Evolutionary conservation across 176 grass and related monocot species (phyloP).

Genomic region (Neostapfia colusana): DNA sequence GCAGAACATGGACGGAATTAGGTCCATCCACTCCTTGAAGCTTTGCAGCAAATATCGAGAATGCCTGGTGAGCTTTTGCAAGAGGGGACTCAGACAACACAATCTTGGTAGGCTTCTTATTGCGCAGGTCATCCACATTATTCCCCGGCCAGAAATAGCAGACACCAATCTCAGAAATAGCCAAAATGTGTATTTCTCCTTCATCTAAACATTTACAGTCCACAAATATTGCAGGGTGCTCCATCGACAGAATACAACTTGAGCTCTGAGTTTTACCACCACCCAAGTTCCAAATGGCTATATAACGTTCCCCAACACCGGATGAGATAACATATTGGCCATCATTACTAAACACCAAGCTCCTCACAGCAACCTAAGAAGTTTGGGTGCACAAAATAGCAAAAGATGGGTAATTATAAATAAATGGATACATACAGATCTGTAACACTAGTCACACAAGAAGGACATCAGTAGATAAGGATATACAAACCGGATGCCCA

Average conservation of each 20-base stretch:
- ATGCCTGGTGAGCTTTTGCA: conserved; percentile 47
- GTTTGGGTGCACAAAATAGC: conserved; percentile 28
- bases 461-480: conserved; percentile 4
- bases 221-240: conserved; percentile 78
- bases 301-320: conserved; percentile 78
- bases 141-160: conserved; percentile 88
- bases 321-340: conserved; percentile 75
- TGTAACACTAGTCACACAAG: conserved; percentile 1
- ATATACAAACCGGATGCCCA: conserved; percentile 76
- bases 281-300: conserved; percentile 85
- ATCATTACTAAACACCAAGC: conserved; percentile 78
- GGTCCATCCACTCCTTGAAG: conserved; percentile 60
- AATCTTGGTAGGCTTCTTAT: conserved; percentile 80
- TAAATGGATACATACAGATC: not conserved
- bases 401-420: conserved; percentile 16
- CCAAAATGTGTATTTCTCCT: conserved; percentile 58
- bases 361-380: conserved; percentile 75
- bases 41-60: conserved; percentile 73
- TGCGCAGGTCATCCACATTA: conserved; percentile 55
- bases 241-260: conserved; percentile 77
- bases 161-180: conserved; percentile 79
- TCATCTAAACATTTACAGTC: conserved; percentile 58
- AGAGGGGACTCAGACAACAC: conserved; percentile 44
- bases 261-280: conserved; percentile 59
- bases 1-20: conserved; percentile 63